Evolutionary conservation across 129 eudicot genomes (phyloP), one percentile per base, ranked within the genome.

Genomic region (Silybum marianum): DNA sequence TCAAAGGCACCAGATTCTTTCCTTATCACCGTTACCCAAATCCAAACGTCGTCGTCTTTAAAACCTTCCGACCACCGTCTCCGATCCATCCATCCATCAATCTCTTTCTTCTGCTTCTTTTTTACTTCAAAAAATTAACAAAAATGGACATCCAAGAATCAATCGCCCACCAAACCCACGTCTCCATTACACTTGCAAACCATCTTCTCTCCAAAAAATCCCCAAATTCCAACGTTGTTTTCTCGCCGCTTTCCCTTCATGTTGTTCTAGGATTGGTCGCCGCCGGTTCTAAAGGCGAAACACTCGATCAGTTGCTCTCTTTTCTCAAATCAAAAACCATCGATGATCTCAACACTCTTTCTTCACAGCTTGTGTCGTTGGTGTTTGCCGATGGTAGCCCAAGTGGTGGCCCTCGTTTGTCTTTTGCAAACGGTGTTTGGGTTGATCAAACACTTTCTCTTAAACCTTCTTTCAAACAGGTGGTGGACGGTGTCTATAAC

Each of bases 231-330:
- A 94, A 94, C 90, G 2, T 78, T 21, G 93, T 94, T 12, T 88
- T 90, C 88, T 94, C 96, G 1, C 97, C 98, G 7, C 88, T 90
- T 34, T 90, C 92, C n/a, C 75, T 92, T 79, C 93, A 92, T 26
- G 87, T 90, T 10, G 89, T 92, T 4, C 75, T 92, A 11, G 80
- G 86, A 80, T 12, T 90, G 73, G 51, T 92, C 39, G 86, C 98
- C 0, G 87, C 92, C 69, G 97, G 96, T 72, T 85, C 94, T n/a
- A 54, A 51, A 0, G 92, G 96, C 67, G 82, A 81, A 62, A 89
- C 97, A 73, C 96, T 23, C 25, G 81, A 86, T 16, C 92, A 92
- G 82, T 71, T 92, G 19, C 80, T 94, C 30, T 39, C 85, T 7
- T 90, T 91, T 51, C 93, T 94, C 77, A 88, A 86, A 84, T 74